Base-by-base conservation (phyloP, 108 stramenopile species). In the Hondaea fermentalgiana region DNA sequence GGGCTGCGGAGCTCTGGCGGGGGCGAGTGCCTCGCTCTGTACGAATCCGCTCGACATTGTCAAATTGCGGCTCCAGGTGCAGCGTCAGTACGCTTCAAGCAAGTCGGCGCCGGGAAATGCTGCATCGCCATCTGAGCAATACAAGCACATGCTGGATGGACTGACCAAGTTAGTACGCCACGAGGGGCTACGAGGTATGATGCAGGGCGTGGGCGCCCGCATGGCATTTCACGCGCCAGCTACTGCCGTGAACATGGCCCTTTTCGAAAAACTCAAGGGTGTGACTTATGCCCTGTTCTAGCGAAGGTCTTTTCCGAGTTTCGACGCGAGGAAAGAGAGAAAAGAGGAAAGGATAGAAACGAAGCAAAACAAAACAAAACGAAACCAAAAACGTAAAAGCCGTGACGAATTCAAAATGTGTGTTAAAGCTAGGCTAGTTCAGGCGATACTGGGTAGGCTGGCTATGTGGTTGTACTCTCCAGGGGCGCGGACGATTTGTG, bases 31-130 rank as follows among this genome's bases (percentile, higher is more conserved):
- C 5, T 96, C 97, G 6, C 97, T 96, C 90, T 16, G 97, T n/a
- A 99, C 99, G 17, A 96, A 94, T 59, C 99, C 99, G 14, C 90
- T 99, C n/a, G 99, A 99, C 89, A 92, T 99, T 91, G 98, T 95
- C 16, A 98, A 98, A 72, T 93, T 99, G 4, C 92, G 98, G 23
- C 89, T 97, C 59, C 98, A 99, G 95, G 96, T 98, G 69, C 95
- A 96, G 43, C 90, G 93, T 60, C 58, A 88, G 69, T 72, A 87
- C 45, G 87, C 14, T 90, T 10, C 25, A 72, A 51, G 23, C 91
- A 35, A 35, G 35, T 35, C 35, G 35, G 35, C 35, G 35, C 35
- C 35, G 35, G 51, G 72, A 17, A 17, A 49, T 87, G 17, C 44
- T 4, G 8, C 28, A 23, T 44, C 21, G 88, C 43, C 29, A 57